Conservation (phyloP, 192 early-diverging fungal species). For the Thamnidium elegans region DNA sequence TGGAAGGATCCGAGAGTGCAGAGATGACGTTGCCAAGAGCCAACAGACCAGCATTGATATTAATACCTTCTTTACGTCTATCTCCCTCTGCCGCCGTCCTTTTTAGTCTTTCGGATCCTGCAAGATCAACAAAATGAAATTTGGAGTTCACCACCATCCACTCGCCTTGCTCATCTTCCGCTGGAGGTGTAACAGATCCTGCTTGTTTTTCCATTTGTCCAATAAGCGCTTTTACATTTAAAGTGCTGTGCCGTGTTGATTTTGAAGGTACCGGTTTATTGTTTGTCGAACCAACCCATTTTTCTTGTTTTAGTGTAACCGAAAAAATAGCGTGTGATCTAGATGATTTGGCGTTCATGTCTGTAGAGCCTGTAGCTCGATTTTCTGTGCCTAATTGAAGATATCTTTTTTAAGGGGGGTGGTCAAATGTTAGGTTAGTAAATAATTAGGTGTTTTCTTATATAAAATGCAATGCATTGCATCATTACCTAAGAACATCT, state of each 20-base stretch:
- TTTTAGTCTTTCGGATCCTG: slow-evolving; percentile 94
- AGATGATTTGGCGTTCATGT: slow-evolving; percentile 95
- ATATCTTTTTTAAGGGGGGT: slow-evolving; percentile 30
- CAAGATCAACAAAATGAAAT: slow-evolving; percentile 99
- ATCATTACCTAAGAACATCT: slow-evolving; percentile 64
- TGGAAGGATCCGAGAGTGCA: slow-evolving; percentile 77
- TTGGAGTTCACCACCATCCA: slow-evolving; percentile 71
- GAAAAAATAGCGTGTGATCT: slow-evolving; percentile 97
- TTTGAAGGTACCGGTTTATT: not conserved
- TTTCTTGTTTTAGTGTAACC: slow-evolving; percentile 80
- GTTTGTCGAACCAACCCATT: slow-evolving; percentile 34
- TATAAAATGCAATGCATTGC: slow-evolving; percentile 1
- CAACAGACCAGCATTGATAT: slow-evolving; percentile 92
- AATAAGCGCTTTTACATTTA: slow-evolving; percentile 31
- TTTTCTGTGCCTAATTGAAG: slow-evolving; percentile 68
- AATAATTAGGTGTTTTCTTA: not conserved
- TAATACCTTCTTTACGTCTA: slow-evolving; percentile 92
- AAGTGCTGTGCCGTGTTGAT: slow-evolving; percentile 6
- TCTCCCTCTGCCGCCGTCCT: slow-evolving; percentile 90
- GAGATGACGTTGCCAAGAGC: slow-evolving; percentile 98
- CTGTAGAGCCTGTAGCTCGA: slow-evolving; percentile 88
- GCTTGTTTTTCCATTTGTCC: slow-evolving; percentile 34
- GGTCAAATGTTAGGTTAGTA: slow-evolving; percentile 7
- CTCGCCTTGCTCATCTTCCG: slow-evolving; percentile 45
- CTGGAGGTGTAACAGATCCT: not conserved